Evolutionary conservation across 2,329 filamentous ascomycete genomes (phyloP), one percentile per base, ranked within the genome.

Genomic region (Neurospora crassa): DNA sequence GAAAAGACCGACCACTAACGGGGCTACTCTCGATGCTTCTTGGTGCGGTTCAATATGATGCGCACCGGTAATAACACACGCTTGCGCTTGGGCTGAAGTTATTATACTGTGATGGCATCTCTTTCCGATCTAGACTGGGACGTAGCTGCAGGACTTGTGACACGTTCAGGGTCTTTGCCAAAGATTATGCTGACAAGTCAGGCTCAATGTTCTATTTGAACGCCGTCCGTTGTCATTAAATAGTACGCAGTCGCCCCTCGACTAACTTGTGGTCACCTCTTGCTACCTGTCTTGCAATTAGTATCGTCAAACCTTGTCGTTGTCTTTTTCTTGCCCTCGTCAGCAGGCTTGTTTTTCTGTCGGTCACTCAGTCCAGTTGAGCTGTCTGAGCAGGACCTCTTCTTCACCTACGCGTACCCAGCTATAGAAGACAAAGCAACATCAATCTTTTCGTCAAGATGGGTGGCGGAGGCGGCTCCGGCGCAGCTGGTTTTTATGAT

Each of bases 401-500:
- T 29, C 14, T 10, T 14, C 24, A 59, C 47, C 47, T 8, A 29
- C 20, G 7, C 3, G 2, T 34, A 59, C 6, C 14, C 47, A 18
- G 53, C 29, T 18, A 63, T 34, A 63, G 37, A 29, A 43, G 8
- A 45, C 53, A 70, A 67, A 40, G 6, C 18, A 71, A 6, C 14
- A 7, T 18, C 53, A 11, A 69, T 37, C 20, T 45, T 29, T 20
- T 2, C 59, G 43, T 40, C 29, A 76, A 69, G n/a, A 86, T 84
- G 81, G 78, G 78, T 81, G 78, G 84, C 84, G 78, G 76, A 68
- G 77, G 74, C 40, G 76, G 76, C 69, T 73, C 77, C 67, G 77
- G 78, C 40, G 76, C 78, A 24, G 79, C 76, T 74, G 74, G 42
- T 53, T 75, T 82, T 70, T 86, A 87, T 74, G 84, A 87, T 84